Evolutionary conservation across 1,139 yeast species (phyloP), one percentile per base, ranked within the genome.

Genomic region (Yamadazyma oceani): DNA sequence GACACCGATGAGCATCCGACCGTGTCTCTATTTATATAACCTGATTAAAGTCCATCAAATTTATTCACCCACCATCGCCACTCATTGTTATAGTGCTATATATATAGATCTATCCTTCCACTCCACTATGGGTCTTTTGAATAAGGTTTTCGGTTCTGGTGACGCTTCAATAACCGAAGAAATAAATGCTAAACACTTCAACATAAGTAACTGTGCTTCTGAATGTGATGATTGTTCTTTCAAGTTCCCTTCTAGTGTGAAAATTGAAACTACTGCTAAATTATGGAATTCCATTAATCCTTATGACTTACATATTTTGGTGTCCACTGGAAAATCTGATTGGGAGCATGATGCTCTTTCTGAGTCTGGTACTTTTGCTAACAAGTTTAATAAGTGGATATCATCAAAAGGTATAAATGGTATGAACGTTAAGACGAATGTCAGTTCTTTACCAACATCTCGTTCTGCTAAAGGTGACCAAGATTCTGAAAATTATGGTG

Each of bases 271-370:
- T 26, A 65, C 22, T 13, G 60, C 53, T 5, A 73, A 80, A 5
- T 67, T 92, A 26, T 88, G 85, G 78, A 80, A 85, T 40, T 70
- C 89, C 3, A 80, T 95, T 1, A 74, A 74, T 46, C 80, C 85
- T 2, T 80, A 79, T 41, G 83, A 80, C 5, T 54, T 84, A 16
- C 97, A 90, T 49, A 65, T 88, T 23, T 61, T 89, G 14, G 81
- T 90, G 0, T 82, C 96, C 2, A 88, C 97, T 0, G 95, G 94
- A 11, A 80, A 82, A 49, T 58, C 77, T 1, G 96, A 92, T 60
- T 92, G 98, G 97, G 66, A 63, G 5, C 94, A 80, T 45, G 85
- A 85, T 54, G 88, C 95, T 10, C 63, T 75, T 8, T 83, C 77
- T 33, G 75, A 64, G 3, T 42, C 60, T 17, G 71, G 74, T 2